Evolutionary conservation across 169 alveolate species (phyloP).

Genomic region (Plasmodium berghei): DNA sequence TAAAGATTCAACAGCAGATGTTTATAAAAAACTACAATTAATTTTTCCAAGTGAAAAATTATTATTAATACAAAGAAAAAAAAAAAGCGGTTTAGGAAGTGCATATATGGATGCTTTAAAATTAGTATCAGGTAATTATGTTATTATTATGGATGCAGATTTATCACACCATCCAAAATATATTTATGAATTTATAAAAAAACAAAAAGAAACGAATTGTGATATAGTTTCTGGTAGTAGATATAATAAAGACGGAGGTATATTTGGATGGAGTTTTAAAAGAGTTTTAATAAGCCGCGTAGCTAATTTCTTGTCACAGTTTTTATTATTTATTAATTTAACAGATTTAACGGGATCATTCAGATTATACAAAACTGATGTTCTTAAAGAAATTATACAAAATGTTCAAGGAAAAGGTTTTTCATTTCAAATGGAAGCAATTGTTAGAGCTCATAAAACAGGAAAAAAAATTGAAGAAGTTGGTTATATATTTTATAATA

Average conservation of each 20-base stretch:
- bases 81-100: constrained; percentile 96
- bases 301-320: constrained; percentile 94
- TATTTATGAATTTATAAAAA: constrained; percentile 92
- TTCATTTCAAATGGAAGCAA: constrained; percentile 97
- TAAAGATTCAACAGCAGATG: constrained; percentile 95
- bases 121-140: constrained; percentile 92
- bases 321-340: constrained; percentile 87
- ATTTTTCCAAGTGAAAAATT: constrained; percentile 80
- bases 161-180: constrained; percentile 97
- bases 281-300: constrained; percentile 95
- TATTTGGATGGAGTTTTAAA: constrained; percentile 95
- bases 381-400: constrained; percentile 86
- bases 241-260: constrained; percentile 95
- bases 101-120: constrained; percentile 97
- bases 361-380: constrained; percentile 93
- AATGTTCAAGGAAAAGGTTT: constrained; percentile 88
- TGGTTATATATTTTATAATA: constrained; percentile 97
- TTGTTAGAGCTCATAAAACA: constrained; percentile 92
- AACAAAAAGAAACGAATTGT: constrained; percentile 90
- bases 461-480: constrained; percentile 94
- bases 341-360: constrained; percentile 96
- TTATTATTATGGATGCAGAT: constrained; percentile 98
- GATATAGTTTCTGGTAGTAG: constrained; percentile 98
- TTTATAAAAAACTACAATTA: constrained; percentile 27
- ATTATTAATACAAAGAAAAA: constrained; percentile 88